Conservation (phyloP, 768 basidiomycete species). For the Suillus occidentalis region DNA sequence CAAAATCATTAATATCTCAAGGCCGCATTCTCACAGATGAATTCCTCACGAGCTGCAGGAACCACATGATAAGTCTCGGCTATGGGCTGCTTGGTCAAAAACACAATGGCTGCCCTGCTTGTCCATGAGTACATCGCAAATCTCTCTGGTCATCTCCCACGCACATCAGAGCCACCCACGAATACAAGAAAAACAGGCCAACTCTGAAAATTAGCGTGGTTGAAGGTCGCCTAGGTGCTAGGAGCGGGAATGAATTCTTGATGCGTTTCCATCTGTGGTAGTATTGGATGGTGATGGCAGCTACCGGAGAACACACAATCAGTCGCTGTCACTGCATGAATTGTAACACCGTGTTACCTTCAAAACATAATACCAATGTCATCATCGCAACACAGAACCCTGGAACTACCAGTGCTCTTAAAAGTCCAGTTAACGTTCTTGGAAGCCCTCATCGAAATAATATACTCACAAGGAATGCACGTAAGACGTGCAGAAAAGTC, state of each 20-base stretch:
- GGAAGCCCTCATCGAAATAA: constrained; percentile 2
- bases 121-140: constrained; percentile 3
- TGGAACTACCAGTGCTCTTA: constrained; percentile 37
- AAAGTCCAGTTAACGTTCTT: constrained; percentile 1
- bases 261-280: constrained; percentile 40
- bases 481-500: constrained; percentile 50
- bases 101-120: constrained; percentile 39
- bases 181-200: constrained; percentile 45
- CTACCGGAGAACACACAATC: constrained; percentile 26
- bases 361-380: constrained; percentile 41
- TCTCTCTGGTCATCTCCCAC: constrained; percentile 13
- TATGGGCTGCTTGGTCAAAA: constrained; percentile 28
- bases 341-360: constrained; percentile 35
- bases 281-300: constrained; percentile 43
- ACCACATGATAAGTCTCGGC: constrained; percentile 44
- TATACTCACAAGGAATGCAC: constrained; percentile 37
- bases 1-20: constrained; percentile 11
- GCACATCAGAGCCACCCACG: constrained; percentile 44
- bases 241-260: constrained; percentile 42
- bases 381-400: constrained; percentile 45
- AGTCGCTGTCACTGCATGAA: constrained; percentile 1
- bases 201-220: constrained; percentile 39
- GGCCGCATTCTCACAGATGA: neutral
- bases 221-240: constrained; percentile 33
- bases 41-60: constrained; percentile 47